Percentiles rank a stretch among this genome's conserved stretches.
Conservation (phyloP, 768 basidiomycete species). For the Mycena belliarum region DNA sequence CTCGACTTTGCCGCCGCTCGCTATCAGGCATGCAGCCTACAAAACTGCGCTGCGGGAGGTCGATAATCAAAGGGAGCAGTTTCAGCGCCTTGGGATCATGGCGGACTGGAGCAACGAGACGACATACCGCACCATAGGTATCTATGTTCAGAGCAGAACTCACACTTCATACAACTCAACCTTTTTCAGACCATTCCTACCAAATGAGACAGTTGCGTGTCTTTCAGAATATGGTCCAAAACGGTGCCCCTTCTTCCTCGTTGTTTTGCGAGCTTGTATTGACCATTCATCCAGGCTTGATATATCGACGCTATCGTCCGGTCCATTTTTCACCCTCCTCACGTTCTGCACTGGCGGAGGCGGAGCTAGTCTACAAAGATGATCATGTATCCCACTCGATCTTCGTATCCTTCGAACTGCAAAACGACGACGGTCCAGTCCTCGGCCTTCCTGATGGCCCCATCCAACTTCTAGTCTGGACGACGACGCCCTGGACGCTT, state of each 20-base stretch:
- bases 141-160: conserved; percentile 7
- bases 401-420: conserved; percentile 76
- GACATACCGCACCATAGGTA: conserved; percentile 88
- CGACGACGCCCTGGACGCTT: conserved; percentile 96
- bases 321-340: conserved; percentile 96
- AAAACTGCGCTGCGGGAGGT: conserved; percentile 75
- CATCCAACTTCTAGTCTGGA: conserved; percentile 83
- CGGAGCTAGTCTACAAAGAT: conserved; percentile 89
- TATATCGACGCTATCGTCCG: conserved; percentile 85
- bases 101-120: conserved; percentile 76
- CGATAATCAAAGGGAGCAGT: conserved; percentile 74
- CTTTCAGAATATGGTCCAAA: conserved; percentile 86
- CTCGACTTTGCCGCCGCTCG: conserved; percentile 51
- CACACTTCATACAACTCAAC: background rate
- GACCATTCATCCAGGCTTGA: conserved; percentile 53
- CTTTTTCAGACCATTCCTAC: conserved; percentile 72
- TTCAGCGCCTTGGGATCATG: conserved; percentile 84
- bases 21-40: conserved; percentile 71
- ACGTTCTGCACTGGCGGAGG: conserved; percentile 90
- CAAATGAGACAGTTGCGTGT: conserved; percentile 86
- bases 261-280: background rate
- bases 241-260: conserved; percentile 45
- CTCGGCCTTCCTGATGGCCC: conserved; percentile 29
- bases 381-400: conserved; percentile 87
- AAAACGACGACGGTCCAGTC: conserved; percentile 21